Conservation (phyloP, 805 yeast species). For the Saccharomycopsis vini region DNA sequence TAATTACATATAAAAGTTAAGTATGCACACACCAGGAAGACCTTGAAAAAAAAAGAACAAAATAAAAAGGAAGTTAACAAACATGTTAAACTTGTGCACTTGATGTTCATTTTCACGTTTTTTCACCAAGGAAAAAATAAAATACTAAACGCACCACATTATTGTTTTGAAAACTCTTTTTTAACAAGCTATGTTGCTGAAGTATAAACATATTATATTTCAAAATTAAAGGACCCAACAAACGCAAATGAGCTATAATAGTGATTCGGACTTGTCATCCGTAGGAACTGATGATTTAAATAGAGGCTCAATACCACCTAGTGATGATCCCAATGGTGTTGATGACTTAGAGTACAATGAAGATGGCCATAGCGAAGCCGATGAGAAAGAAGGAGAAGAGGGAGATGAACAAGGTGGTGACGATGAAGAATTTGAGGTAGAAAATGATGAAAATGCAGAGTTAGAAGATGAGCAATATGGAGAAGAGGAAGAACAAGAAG, state of each 20-base stretch:
- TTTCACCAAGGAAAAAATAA: too few species aligned
- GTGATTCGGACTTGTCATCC: constrained; percentile 11
- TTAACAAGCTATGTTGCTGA: too few species aligned
- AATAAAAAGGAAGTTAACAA: too few species aligned
- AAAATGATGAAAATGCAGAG: constrained; percentile 8
- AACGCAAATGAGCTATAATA: constrained; percentile 1
- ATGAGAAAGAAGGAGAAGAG: constrained; percentile 13
- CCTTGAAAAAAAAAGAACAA: too few species aligned
- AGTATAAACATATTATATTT: too few species aligned
- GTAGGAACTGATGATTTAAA: neutral
- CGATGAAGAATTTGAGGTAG: constrained; percentile 8
- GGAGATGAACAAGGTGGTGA: constrained; percentile 4
- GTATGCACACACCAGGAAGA: too few species aligned
- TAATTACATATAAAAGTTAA: too few species aligned
- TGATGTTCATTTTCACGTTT: too few species aligned
- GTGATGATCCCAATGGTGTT: constrained; percentile 1
- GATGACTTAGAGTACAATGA: constrained; percentile 6
- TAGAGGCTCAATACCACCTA: neutral
- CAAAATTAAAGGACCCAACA: neutral
- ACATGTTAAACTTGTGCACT: too few species aligned
- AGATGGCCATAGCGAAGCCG: constrained; percentile 12
- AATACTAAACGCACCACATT: too few species aligned
- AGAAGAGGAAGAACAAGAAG: constrained; percentile 8
- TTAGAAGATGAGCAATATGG: constrained; percentile 2
- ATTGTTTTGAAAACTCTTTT: too few species aligned